Evolutionary conservation across 2,329 filamentous ascomycete species (phyloP).

Genomic region (Trichoderma simmonsii): DNA sequence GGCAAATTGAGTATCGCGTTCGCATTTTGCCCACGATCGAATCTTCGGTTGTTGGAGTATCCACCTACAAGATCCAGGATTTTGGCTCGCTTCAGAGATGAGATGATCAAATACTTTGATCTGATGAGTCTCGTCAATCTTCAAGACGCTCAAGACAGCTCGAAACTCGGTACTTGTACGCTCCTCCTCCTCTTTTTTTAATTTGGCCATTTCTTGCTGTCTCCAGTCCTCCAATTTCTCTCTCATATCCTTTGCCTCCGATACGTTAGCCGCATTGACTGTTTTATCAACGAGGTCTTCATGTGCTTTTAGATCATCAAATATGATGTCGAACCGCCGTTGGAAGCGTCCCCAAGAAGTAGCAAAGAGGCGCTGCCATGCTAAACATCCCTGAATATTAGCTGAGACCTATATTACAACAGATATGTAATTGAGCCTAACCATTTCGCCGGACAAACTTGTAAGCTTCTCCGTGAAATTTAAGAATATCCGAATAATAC

Average conservation of each 20-base stretch:
- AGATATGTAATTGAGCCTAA: slow-evolving; percentile 15
- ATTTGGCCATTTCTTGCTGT: not conserved
- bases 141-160: slow-evolving; percentile 30
- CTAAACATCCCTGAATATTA: not conserved
- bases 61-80: slow-evolving; percentile 36
- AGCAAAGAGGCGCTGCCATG: slow-evolving; percentile 25
- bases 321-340: slow-evolving; percentile 3
- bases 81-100: slow-evolving; percentile 23
- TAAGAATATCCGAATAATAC: slow-evolving; percentile 47
- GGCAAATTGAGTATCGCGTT: slow-evolving; percentile 24
- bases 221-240: not conserved
- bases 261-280: not conserved
- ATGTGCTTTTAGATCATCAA: slow-evolving; percentile 4
- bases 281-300: slow-evolving; percentile 6
- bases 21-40: slow-evolving; percentile 26
- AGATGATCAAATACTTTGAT: slow-evolving; percentile 29
- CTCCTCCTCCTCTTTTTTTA: not conserved
- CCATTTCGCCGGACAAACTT: slow-evolving; percentile 39
- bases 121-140: slow-evolving; percentile 33
- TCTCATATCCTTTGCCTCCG: not conserved
- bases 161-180: not conserved
- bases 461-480: slow-evolving; percentile 47
- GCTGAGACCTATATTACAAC: too few species aligned
- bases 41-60: slow-evolving; percentile 30
- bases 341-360: slow-evolving; percentile 20